phyloP scores from a whole-genome alignment of 163 green algal genomes.

The Volvox carteri region DNA sequence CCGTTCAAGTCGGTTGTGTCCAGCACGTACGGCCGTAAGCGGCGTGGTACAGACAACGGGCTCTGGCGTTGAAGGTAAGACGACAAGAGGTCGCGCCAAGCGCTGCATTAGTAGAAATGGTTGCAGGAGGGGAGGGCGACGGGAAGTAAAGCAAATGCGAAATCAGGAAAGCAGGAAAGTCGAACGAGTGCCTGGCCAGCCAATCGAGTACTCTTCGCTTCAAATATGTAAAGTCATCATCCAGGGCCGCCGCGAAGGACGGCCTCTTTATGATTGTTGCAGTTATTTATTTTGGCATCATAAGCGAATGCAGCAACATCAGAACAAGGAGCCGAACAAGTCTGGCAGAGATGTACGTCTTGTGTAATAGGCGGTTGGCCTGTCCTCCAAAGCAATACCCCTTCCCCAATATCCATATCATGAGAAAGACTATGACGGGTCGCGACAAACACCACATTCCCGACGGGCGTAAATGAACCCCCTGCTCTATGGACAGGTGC shows the following conservation, averaged over 20 bases:
- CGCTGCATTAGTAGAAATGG: background rate
- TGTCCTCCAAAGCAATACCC: too few species aligned
- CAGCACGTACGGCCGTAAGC: background rate
- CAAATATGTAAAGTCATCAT: slow-evolving; percentile 14
- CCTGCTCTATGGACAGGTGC: too few species aligned
- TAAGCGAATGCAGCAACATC: background rate
- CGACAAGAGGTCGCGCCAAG: background rate
- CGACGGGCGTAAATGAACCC: too few species aligned
- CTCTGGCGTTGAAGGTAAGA: slow-evolving; percentile 44
- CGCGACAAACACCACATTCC: too few species aligned
- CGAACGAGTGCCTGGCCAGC: too few species aligned
- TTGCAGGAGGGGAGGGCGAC: background rate
- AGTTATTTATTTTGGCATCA: slow-evolving; percentile 23
- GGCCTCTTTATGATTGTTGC: slow-evolving; percentile 16
- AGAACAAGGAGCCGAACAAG: too few species aligned
- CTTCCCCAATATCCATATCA: too few species aligned
- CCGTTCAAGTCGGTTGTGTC: slow-evolving; percentile 34
- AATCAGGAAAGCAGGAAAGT: too few species aligned
- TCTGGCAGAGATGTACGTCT: too few species aligned
- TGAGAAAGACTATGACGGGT: too few species aligned
- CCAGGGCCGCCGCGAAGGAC: background rate
- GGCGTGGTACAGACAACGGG: slow-evolving; percentile 19
- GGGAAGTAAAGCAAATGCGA: background rate
- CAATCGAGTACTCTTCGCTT: background rate
- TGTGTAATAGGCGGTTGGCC: too few species aligned